phyloP scores from a whole-genome alignment of 495 filamentous ascomycete species.

The Annulohypoxylon bovei region DNA sequence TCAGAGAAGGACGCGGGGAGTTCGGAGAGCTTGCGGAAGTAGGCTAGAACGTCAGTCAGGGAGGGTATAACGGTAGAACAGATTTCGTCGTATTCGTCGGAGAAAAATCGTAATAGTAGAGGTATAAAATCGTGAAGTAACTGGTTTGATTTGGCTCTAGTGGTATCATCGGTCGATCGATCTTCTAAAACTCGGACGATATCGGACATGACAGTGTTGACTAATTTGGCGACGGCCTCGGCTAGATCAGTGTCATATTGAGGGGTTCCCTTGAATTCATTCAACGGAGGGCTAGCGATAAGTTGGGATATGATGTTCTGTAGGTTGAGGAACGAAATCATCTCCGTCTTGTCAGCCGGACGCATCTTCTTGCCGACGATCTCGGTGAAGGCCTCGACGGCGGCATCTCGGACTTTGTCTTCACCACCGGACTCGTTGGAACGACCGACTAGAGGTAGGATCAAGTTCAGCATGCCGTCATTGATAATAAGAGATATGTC shows the following conservation, averaged over 20 bases:
- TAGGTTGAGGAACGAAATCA: slow-evolving; percentile 91
- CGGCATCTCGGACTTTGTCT: slow-evolving; percentile 82
- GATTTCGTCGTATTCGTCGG: slow-evolving; percentile 97
- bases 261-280: slow-evolving; percentile 77
- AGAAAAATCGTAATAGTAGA: slow-evolving; percentile 88
- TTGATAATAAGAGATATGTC: slow-evolving; percentile 94
- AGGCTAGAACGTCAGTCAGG: slow-evolving; percentile 86
- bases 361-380: slow-evolving; percentile 99
- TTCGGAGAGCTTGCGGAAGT: slow-evolving; percentile 79
- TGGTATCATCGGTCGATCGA: slow-evolving; percentile 60
- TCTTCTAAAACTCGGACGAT: slow-evolving; percentile 80
- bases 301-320: slow-evolving; percentile 82
- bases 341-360: slow-evolving; percentile 86
- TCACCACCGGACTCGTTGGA: slow-evolving; percentile 60
- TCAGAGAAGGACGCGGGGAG: slow-evolving; percentile 73
- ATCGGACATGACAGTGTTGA: slow-evolving; percentile 87
- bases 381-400: slow-evolving; percentile 92
- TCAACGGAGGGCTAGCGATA: slow-evolving; percentile 78
- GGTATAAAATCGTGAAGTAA: slow-evolving; percentile 84
- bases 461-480: slow-evolving; percentile 79
- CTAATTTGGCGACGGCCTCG: slow-evolving; percentile 93
- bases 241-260: slow-evolving; percentile 94
- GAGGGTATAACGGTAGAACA: slow-evolving; percentile 94
- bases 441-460: slow-evolving; percentile 81
- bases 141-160: slow-evolving; percentile 72